A percentile compares a stretch with the other conserved stretches of the same genome.
Evolutionary conservation across 139 green algal genomes (phyloP).

Genomic region (Chlorella sp.): DNA sequence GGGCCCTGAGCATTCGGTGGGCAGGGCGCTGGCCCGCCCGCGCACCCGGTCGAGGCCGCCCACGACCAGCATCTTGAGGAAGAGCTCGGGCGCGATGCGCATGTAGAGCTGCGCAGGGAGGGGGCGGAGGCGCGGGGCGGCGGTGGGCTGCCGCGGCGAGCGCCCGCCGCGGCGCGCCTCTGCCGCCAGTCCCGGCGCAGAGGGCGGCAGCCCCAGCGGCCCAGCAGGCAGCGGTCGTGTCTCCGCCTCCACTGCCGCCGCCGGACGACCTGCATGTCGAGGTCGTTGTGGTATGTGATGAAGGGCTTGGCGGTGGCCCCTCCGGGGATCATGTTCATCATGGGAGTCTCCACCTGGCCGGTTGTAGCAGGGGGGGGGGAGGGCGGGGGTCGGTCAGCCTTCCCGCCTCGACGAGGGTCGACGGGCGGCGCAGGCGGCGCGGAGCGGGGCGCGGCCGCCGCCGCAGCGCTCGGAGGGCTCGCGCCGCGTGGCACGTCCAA

Average conservation of each 20-base stretch:
- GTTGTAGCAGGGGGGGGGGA: too few species aligned
- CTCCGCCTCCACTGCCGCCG: neutral
- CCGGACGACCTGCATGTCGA: slow-evolving; percentile 79
- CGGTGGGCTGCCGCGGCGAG: neutral
- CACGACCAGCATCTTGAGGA: slow-evolving; percentile 98
- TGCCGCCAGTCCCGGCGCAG: too few species aligned
- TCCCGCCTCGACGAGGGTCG: too few species aligned
- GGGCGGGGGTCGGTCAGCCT: too few species aligned
- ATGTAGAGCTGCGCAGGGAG: slow-evolving; percentile 85
- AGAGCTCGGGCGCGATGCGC: slow-evolving; percentile 98
- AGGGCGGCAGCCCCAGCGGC: too few species aligned
- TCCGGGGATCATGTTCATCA: slow-evolving; percentile 94
- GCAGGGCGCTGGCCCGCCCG: too few species aligned
- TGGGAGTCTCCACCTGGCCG: slow-evolving; percentile 96
- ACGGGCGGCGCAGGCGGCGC: too few species aligned
- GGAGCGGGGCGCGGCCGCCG: too few species aligned
- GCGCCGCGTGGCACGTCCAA: too few species aligned
- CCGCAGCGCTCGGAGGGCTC: too few species aligned
- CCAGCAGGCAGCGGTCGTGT: too few species aligned
- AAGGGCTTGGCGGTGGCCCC: slow-evolving; percentile 95
- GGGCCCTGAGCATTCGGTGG: too few species aligned
- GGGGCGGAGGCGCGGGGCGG: neutral
- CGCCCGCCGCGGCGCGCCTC: neutral
- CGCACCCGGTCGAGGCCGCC: slow-evolving; percentile 98
- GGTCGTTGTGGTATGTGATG: slow-evolving; percentile 98